Evolutionary conservation across 78 protist genomes (phyloP).

Genomic region (Emiliania huxleyi): DNA sequence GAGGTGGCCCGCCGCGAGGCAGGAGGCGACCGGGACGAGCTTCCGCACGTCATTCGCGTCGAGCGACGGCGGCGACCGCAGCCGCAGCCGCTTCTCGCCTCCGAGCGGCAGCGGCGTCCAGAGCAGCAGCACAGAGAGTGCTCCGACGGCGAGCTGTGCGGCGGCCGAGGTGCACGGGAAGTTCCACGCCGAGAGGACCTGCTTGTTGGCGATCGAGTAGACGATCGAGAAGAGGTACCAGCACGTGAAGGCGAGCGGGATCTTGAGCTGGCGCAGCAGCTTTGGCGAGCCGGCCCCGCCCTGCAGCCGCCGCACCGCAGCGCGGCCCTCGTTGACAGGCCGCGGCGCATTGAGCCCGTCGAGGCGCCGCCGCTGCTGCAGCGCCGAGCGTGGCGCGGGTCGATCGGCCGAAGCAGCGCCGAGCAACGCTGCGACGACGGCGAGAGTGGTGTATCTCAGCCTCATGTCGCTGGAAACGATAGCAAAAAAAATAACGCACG

Average conservation of each 20-base stretch:
- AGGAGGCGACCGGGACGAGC: background rate
- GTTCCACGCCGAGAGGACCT: background rate
- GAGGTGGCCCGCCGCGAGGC: background rate
- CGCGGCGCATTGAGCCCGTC: too few species aligned
- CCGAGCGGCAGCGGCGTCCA: background rate
- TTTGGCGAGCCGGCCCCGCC: too few species aligned
- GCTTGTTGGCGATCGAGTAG: constrained; percentile 15
- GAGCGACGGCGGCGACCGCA: background rate
- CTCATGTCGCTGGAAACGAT: too few species aligned
- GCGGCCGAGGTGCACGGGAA: constrained; percentile 32
- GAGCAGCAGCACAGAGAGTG: background rate
- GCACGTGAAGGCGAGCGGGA: background rate
- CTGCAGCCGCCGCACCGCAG: too few species aligned
- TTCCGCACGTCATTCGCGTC: background rate
- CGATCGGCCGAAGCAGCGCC: too few species aligned
- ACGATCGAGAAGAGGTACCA: background rate
- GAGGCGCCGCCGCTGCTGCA: too few species aligned
- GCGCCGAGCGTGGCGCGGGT: too few species aligned
- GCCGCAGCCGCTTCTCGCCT: background rate
- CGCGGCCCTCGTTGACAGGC: too few species aligned
- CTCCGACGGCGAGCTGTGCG: constrained; percentile 11
- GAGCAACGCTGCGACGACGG: too few species aligned
- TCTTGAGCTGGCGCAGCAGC: background rate
- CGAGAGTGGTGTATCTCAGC: too few species aligned
- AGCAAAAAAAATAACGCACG: too few species aligned